Base-by-base conservation (phyloP, 352 stramenopile species). In the Globisporangium solare region DNA sequence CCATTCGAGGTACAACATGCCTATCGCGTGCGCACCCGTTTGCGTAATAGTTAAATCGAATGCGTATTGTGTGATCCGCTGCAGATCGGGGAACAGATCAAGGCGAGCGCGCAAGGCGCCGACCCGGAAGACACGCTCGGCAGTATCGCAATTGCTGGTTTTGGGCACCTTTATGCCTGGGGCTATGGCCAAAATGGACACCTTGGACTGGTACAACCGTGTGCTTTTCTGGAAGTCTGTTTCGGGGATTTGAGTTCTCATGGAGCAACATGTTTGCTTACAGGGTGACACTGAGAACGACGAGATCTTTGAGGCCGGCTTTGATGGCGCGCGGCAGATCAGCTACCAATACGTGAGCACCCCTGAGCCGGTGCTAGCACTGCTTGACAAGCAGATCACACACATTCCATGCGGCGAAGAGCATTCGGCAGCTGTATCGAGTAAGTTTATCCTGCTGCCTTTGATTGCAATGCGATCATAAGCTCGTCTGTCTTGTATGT, bases 241-340 rank as follows among this genome's bases (percentile, higher is more conserved):
- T 37, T 1, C 7, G 6, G 27, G 14, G 6, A 35, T 32, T 43
- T 41, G 12, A 31, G 40, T n/a, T 47, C 46, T 37, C 1, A 15
- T 57, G 32, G 6, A 41, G 48, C 31, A 20, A n/a, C 20, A 13
- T 17, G 17, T 27, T 43, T 43, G 15, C 31, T 21, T 37, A 42
- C 46, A 88, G 77, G 79, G 79, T 5, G 81, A 91, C 22, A 74
- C 76, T 10, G 79, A 91, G 37, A 87, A 88, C 51, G 79, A 91
- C 12, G 54, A 58, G 31, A 24, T 89, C 42, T 91, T 89, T 60
- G 64, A 85, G 32, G 70, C 73, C 1, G 78, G 78, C 22, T 91
- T 88, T 56, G 81, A 91, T 39, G 71, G 76, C 14, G 73, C 66
- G 24, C 73, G 79, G 2, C 76, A 91, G 46, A 87, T 71, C 41